Base-by-base conservation (phyloP, 2,329 filamentous ascomycete genomes). In the Pseudonectria buxi region DNA sequence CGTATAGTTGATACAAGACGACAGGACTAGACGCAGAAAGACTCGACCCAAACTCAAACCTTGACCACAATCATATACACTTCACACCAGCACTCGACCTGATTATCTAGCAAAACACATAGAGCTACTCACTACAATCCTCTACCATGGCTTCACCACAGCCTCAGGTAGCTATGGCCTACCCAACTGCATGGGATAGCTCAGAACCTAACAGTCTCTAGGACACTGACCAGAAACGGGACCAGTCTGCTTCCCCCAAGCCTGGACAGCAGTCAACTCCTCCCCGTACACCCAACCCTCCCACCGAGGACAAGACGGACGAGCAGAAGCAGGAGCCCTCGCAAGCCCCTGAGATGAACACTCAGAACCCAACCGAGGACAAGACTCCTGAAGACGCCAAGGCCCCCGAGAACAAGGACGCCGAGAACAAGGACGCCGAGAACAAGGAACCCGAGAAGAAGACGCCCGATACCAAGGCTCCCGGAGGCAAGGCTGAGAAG, bases 111-210 rank as follows among this genome's bases (percentile, higher is more conserved):
- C 28, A 29, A n/a, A n/a, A 16, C 13, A 30, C 28, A 7, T 6
- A 14, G 13, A 15, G n/a, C 7, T 11, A 16, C 28, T 12, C 7
- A 16, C 13, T 6, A 29, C 11, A 11, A 13, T n/a, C 10, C 3
- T 5, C 14, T 14, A 24, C 7, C 31, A 51, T 51, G 49, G 39
- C 49, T 30, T 40, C 45, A 33, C 41, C 41, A 40, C 37, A 36
- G 31, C 43, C 43, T 9, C 37, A 49, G 32, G 49, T 52, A 49
- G 38, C 18, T 22, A 22, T n/a, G 9, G 18, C 18, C 18, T 22
- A 9, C 9, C 18, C 9, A 22, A 22, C 18, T 5, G 5, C 9
- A 5, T 22, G 5, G 5, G 18, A 5, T 9, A 22, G 18, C 9
- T 22, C 18, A 22, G 13, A 11, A 16, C 4, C 6, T 14, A 15